Evolutionary conservation across 345 rosid species (phyloP), one percentile per base, ranked within the genome.

Genomic region (Arabidopsis arenosa): DNA sequence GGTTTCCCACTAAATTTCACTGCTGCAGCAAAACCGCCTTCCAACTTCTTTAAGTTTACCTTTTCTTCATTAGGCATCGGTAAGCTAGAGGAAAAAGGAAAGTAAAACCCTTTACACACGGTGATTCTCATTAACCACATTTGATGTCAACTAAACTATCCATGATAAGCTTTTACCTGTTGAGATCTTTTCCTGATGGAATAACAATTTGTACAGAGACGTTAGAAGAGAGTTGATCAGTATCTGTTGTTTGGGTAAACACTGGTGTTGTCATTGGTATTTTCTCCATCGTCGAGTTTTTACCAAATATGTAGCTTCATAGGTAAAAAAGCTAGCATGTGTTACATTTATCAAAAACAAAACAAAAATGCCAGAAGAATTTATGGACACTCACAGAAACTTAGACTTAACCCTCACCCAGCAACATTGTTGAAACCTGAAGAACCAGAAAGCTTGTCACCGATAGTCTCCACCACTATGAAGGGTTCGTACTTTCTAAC

Each of bases 1-100:
- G 96, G 90, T 79, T 88, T 87, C 74, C 97, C 96, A 79, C 96
- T 94, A 80, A 92, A 92, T 82, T 89, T 92, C 35, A 83, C 44
- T 44, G 75, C 95, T 0, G 96, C 96, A 78, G 89, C 93, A 63
- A 80, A 69, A n/a, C 96, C 89, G 43, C 92, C 93, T 79, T 88
- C 93, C 56, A 82, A 74, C 55, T 87, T 83, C 83, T 88, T 90
- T 80, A 94, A 72, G 63, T 66, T 85, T 76, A 94, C 40, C 2
- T 74, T 84, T 71, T 86, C 89, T 77, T 86, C 81, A 68, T 71
- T 85, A 45, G 96, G 95, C 79, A 64, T 79, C 7, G 97, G 96
- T 72, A 88, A 84, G 80, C 99, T 94, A 85, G 5, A 49, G n/a
- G 11, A 26, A 11, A 73, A 59, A 35, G 57, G 32, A 28, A n/a